Percentiles rank a stretch among this genome's conserved stretches.
phyloP scores from a whole-genome alignment of 2,329 filamentous ascomycete genomes.

The Hymenoscyphus occultus region DNA sequence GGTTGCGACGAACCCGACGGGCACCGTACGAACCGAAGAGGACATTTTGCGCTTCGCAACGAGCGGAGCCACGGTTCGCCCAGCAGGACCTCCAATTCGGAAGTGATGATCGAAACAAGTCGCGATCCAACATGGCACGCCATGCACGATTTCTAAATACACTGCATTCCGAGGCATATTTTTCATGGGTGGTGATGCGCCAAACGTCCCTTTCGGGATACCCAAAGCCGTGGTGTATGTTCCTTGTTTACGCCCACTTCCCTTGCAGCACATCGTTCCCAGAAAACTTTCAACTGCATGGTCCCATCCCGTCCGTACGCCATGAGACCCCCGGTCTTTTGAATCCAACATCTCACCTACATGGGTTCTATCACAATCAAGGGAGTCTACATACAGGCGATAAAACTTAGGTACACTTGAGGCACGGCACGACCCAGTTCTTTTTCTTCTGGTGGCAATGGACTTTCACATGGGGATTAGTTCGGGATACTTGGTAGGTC shows the following conservation, averaged over 20 bases:
- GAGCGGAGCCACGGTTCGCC: slow-evolving; percentile 38
- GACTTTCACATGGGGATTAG: background rate
- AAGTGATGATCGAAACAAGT: background rate
- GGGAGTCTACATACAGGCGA: background rate
- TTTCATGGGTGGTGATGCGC: background rate
- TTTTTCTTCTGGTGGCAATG: background rate
- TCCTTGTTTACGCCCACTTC: background rate
- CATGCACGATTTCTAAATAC: background rate
- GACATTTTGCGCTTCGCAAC: slow-evolving; percentile 50
- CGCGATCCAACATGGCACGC: background rate
- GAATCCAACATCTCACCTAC: background rate
- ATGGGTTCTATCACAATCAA: background rate
- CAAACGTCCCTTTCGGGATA: background rate
- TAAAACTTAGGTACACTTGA: background rate
- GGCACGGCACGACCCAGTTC: background rate
- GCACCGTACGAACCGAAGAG: slow-evolving; percentile 36
- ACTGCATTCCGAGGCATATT: background rate
- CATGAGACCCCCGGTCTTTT: background rate
- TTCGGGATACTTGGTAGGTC: background rate
- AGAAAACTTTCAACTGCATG: slow-evolving; percentile 3
- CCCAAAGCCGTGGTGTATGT: background rate
- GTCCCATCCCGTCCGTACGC: background rate
- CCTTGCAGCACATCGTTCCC: slow-evolving; percentile 2
- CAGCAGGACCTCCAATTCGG: slow-evolving; percentile 4
- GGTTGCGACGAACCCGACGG: slow-evolving; percentile 24